phyloP scores from a whole-genome alignment of 78 protist species.

The Chrysochromulina parva region DNA sequence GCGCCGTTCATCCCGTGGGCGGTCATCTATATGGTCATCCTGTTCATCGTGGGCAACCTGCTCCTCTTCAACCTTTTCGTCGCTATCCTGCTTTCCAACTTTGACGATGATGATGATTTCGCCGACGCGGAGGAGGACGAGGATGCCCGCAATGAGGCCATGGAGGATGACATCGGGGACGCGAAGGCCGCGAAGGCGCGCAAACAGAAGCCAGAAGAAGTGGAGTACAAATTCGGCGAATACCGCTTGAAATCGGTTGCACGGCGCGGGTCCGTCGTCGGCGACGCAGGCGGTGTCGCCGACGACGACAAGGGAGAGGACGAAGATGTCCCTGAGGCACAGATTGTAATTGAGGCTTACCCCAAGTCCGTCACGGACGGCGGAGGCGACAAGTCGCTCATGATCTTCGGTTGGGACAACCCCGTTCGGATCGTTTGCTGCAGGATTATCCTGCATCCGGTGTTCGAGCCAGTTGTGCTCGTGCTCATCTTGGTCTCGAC shows the following conservation, averaged over 20 bases:
- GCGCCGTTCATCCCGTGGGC: neutral
- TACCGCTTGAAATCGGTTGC: neutral
- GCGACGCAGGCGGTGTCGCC: too few relatives aligned
- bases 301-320: too few relatives aligned
- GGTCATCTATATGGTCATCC: conserved; percentile 22
- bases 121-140: neutral
- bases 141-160: neutral
- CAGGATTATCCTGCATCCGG: neutral
- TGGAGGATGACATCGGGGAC: neutral
- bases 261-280: too few relatives aligned
- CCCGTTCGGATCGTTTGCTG: neutral
- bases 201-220: too few relatives aligned
- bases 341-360: too few relatives aligned
- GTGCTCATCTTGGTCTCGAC: conserved; percentile 27
- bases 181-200: too few relatives aligned
- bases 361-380: too few relatives aligned
- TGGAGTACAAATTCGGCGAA: neutral
- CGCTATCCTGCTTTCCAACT: conserved; percentile 50
- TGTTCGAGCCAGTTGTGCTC: conserved; percentile 24
- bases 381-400: neutral
- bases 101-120: neutral
- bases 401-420: neutral
- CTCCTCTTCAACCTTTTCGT: conserved; percentile 71
- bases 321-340: too few relatives aligned
- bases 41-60: conserved; percentile 45